A percentile compares a stretch with the other conserved stretches of the same genome.
phyloP scores from a whole-genome alignment of 257 asterid species.

The Ehretia macrophylla region DNA sequence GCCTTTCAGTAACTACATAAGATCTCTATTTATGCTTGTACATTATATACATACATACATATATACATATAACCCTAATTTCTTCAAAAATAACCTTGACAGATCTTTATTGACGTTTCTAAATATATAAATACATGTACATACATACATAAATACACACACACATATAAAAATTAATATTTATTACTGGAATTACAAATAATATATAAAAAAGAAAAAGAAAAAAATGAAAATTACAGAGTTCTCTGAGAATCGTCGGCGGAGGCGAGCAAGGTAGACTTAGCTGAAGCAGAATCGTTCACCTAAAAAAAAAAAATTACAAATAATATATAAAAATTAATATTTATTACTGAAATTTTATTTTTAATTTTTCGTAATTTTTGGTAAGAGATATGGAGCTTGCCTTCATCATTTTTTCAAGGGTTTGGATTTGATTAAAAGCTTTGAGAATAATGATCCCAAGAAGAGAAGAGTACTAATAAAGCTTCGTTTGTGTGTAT shows the following conservation, averaged over 20 bases:
- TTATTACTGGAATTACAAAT: no score
- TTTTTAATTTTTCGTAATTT: no score
- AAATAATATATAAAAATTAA: no score
- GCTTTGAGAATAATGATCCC: not conserved
- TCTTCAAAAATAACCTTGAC: not conserved
- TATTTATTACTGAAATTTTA: no score
- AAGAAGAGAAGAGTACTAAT: not conserved
- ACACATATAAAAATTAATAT: no score
- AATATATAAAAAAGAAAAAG: not conserved
- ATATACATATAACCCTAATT: slow-evolving; percentile 1
- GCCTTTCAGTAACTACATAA: no score
- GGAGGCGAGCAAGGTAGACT: slow-evolving; percentile 44
- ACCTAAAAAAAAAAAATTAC: slow-evolving; percentile 19
- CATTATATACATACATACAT: no score
- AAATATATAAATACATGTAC: no score
- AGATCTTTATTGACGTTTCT: not conserved
- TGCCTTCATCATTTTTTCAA: not conserved
- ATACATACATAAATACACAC: not conserved
- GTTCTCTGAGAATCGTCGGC: slow-evolving; percentile 75
- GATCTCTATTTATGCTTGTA: no score
- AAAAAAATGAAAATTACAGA: slow-evolving; percentile 34
- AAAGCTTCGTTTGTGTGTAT: not conserved
- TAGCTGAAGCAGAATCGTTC: slow-evolving; percentile 48
- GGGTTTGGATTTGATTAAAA: not conserved
- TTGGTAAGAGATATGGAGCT: no score